Evolutionary conservation across 2,329 filamentous ascomycete genomes (phyloP).

Genomic region (Aspergillus brasiliensis): DNA sequence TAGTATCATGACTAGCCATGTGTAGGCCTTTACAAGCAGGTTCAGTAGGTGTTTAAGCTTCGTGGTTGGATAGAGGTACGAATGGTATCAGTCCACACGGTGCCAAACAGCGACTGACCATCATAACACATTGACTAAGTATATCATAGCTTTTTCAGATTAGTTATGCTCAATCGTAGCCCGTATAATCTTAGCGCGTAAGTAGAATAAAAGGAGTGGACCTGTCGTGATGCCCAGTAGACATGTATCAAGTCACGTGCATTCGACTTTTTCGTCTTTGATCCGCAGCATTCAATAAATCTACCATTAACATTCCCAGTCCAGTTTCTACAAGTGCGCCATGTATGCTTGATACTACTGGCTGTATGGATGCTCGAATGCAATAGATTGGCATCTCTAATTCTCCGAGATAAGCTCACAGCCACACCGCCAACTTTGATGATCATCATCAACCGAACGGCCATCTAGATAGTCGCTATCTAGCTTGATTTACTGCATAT

Average conservation of each 20-base stretch:
- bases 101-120: too few relatives aligned
- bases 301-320: background rate
- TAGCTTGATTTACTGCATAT: background rate
- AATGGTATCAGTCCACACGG: too few relatives aligned
- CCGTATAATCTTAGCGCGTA: background rate
- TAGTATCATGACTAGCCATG: too few relatives aligned
- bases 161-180: background rate
- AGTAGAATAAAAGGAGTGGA: background rate
- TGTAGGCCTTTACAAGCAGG: too few relatives aligned
- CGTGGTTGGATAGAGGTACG: too few relatives aligned
- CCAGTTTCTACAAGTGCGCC: background rate
- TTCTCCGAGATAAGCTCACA: background rate
- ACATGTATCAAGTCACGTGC: conserved; percentile 14
- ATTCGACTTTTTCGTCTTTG: conserved; percentile 9
- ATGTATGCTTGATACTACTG: too few relatives aligned
- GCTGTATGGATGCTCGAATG: background rate
- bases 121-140: background rate
- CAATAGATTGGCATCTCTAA: background rate
- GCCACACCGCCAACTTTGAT: background rate
- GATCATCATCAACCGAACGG: background rate
- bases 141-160: background rate
- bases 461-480: background rate
- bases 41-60: too few relatives aligned
- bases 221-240: background rate
- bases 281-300: background rate